Conservation (phyloP, 345 rosid species). For the Camelina sativa region DNA sequence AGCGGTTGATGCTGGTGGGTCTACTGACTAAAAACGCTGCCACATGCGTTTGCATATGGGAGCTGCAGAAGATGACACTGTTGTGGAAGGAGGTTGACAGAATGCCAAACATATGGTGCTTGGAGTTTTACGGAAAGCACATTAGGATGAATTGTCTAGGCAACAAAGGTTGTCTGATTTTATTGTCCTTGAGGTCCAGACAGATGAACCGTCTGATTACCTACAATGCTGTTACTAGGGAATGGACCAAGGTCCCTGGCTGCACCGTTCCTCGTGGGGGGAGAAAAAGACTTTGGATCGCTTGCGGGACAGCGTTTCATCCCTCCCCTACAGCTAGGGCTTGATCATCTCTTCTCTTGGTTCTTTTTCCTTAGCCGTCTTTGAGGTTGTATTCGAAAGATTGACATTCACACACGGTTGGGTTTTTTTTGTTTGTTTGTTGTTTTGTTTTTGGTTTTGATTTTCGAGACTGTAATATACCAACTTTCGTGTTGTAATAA, state of each 20-base stretch:
- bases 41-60: constrained; percentile 97
- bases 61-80: constrained; percentile 99
- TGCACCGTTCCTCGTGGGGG: constrained; percentile 74
- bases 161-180: constrained; percentile 87
- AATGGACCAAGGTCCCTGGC: constrained; percentile 89
- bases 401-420: constrained; percentile 28
- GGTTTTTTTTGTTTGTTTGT: constrained; percentile 27
- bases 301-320: constrained; percentile 87
- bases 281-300: constrained; percentile 82
- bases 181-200: constrained; percentile 88
- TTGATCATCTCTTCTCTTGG: constrained; percentile 43
- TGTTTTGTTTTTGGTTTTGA: constrained; percentile 19
- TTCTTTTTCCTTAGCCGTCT: neutral
- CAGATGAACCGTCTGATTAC: constrained; percentile 88
- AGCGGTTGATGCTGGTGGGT: constrained; percentile 89
- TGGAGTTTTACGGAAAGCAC: constrained; percentile 99
- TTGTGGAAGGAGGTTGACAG: constrained; percentile 99
- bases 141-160: constrained; percentile 97
- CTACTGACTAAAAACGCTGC: constrained; percentile 93
- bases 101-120: constrained; percentile 99
- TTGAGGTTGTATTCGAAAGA: constrained; percentile 25
- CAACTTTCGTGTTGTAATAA: constrained; percentile 31
- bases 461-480: constrained; percentile 38
- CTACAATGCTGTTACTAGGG: constrained; percentile 70
- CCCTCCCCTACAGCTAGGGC: constrained; percentile 77